Base-by-base conservation (phyloP, 129 eudicot genomes). In the Gnaphalium uliginosum region DNA sequence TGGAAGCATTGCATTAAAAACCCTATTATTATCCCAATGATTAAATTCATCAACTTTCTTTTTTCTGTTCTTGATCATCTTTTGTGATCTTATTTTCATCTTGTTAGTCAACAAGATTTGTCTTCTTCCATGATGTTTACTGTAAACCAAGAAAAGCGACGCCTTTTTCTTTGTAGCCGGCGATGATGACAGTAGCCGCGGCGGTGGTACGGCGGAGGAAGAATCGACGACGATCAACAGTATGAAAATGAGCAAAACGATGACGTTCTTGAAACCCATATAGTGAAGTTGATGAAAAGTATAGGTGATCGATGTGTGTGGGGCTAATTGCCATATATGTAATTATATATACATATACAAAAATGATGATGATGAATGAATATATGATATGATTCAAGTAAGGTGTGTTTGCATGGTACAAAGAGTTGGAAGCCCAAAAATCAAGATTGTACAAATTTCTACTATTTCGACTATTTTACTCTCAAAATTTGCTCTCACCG, bases 1-100 rank as follows among this genome's bases (percentile, higher is more conserved):
- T 2, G 96, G 96, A 79, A 90, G 93, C 96, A 90, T 87, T 6
- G 82, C 87, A 4, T 89, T 79, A 57, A 85, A 90, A 67, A 75
- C 61, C 84, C 86, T 68, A 50, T 86, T 21, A 9, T 66, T 19
- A 66, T 53, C 79, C 78, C 19, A 33, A 8, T 22, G 14, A 8
- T 60, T 37, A 8, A 65, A 48, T 51, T 67, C 68, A 51, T 46
- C 64, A 32, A 74, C 25, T 9, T 35, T 66, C 24, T n/a, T 32
- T 8, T 19, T 26, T 4, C 60, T 68, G 77, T 80, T 43, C 24
- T 51, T 43, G 35, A 35, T 56, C 32, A 65, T 79, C 63, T 67
- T 77, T 32, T 57, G 19, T 18, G 50, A 25, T 73, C 68, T 63
- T 69, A 13, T 30, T 69, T 33, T 24, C 66, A 74, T 81, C 77